phyloP scores from a whole-genome alignment of 2,329 filamentous ascomycete species.

The Cercospora berteroae region DNA sequence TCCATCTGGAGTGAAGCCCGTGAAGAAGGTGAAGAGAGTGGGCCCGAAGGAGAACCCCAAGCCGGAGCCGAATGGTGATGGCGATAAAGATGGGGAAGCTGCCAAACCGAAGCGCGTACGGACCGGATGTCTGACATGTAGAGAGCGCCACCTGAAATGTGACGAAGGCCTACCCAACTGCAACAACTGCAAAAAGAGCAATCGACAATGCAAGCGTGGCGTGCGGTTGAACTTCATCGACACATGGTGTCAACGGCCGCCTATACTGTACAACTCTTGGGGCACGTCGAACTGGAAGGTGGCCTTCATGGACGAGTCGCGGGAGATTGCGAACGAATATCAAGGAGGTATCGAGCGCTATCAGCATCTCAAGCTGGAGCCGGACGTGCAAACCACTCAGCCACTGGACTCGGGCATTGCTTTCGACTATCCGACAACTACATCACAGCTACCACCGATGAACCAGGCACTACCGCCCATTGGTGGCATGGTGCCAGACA shows the following conservation, averaged over 20 bases:
- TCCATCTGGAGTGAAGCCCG: constrained; percentile 27
- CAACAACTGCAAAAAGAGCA: constrained; percentile 85
- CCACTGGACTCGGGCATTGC: constrained; percentile 34
- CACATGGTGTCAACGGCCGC: constrained; percentile 68
- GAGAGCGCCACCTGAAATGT: constrained; percentile 87
- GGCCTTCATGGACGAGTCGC: constrained; percentile 82
- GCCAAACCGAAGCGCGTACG: constrained; percentile 78
- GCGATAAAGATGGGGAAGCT: constrained; percentile 35
- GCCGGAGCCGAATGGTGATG: constrained; percentile 29
- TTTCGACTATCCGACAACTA: constrained; percentile 22
- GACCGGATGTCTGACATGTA: constrained; percentile 86
- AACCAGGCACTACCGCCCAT: constrained; percentile 54
- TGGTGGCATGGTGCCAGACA: constrained; percentile 49
- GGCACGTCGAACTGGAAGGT: constrained; percentile 67
- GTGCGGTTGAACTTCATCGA: constrained; percentile 90
- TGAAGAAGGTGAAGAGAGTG: constrained; percentile 36
- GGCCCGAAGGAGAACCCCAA: constrained; percentile 31
- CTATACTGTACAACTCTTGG: constrained; percentile 52
- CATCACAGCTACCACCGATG: constrained; percentile 27
- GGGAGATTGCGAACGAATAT: constrained; percentile 88
- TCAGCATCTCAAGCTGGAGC: constrained; percentile 40
- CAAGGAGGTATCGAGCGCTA: constrained; percentile 74
- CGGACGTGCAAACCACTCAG: constrained; percentile 14
- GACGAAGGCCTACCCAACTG: constrained; percentile 69
- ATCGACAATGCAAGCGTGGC: constrained; percentile 78